A percentile compares a stretch with the other conserved stretches of the same genome.
Conservation (phyloP, 2,329 filamentous ascomycete genomes). For the Periglandula ipomoeae region DNA sequence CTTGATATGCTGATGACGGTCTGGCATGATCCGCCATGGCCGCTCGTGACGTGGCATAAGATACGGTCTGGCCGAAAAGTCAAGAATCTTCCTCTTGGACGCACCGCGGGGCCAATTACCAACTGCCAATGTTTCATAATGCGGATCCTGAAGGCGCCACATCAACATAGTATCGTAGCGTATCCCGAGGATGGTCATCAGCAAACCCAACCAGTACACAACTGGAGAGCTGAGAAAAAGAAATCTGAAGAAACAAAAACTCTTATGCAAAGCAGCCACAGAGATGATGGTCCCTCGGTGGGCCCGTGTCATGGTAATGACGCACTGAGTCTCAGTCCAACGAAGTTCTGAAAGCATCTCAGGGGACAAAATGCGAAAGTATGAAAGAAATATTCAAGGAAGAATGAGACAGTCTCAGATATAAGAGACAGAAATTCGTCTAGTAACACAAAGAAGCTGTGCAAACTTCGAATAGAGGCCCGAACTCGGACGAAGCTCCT, state of each 20-base stretch:
- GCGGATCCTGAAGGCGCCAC: neutral
- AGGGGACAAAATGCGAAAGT: neutral
- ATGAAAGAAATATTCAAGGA: neutral
- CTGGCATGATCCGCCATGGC: neutral
- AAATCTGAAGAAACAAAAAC: neutral
- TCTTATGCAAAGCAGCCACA: neutral
- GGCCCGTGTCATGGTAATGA: neutral
- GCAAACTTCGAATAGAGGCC: neutral
- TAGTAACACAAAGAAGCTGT: constrained; percentile 14
- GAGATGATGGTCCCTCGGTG: neutral
- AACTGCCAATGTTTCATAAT: neutral
- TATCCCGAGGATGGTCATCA: no score
- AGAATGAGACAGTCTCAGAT: constrained; percentile 2
- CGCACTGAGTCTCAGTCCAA: constrained; percentile 6
- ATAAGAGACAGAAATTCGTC: neutral
- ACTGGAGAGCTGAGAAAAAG: neutral
- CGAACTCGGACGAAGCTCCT: neutral
- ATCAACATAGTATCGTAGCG: no score
- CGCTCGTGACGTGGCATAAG: neutral
- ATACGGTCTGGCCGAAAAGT: neutral
- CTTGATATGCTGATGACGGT: neutral
- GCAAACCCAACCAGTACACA: neutral
- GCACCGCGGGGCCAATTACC: neutral
- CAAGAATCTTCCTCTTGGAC: neutral
- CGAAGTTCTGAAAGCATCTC: constrained; percentile 1